Base-by-base conservation (phyloP, 2,329 filamentous ascomycete species). In the Claviceps maximensis region DNA sequence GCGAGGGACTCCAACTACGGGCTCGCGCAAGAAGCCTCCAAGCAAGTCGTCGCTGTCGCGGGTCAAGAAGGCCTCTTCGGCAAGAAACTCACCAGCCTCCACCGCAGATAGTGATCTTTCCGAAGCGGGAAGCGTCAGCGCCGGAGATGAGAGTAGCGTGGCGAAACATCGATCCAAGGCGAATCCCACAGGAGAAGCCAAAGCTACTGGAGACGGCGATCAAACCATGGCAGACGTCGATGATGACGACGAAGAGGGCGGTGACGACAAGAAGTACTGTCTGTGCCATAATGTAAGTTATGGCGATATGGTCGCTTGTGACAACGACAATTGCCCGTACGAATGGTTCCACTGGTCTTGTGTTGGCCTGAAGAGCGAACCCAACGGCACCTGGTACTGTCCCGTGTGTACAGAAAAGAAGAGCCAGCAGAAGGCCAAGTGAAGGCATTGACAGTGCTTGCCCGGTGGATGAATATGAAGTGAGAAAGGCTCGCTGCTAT, bases 291-390 rank as follows among this genome's bases (percentile, higher is more conserved):
- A 86, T 61, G 84, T 90, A 58, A 89, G 85, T 67, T 89, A 87
- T 63, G 87, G 87, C 56, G 85, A 91, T 63, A 93, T 93, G 87
- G 87, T 93, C 57, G 87, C 86, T 31, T 93, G 87, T 71, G 87
- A 93, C 71, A 91, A 91, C 66, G 82, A 86, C 54, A 77, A 83
- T 58, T 93, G 87, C 68, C 82, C 83, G 47, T 87, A 80, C 63
- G 87, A 93, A 70, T 93, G 87, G 87, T 93, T 93, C 67, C 87
- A 93, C 69, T 93, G 87, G 85, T 82, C 74, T 45, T 86, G 82
- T 60, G 82, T 86, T 49, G 80, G 81, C 21, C 73, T 86, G 33
- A 84, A 82, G 67, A 83, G 77, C 60, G 82, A 84, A 64, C 82
- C 82, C 8, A 79, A 78, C 53, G 82, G 82, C 33, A 82, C 75